These are phyloP conservation scores for Acanthamoeba culbertsoni DNA, from an alignment of 208 protist genomes.

Conservation along the genomic window DNA sequence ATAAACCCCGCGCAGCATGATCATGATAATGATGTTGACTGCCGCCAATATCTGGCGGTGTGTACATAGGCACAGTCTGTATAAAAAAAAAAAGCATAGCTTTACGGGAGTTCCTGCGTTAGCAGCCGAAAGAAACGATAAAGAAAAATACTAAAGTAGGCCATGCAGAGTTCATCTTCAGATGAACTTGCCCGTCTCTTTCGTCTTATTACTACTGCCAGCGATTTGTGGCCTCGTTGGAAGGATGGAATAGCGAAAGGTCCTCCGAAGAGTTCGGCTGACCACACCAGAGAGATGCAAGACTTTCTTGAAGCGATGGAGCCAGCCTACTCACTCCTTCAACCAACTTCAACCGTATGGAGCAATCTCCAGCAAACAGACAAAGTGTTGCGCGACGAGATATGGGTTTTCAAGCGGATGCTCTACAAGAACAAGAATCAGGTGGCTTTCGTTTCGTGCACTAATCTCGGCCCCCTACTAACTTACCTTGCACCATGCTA, in stretches of 20 bases:
- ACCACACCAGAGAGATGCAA: neutral
- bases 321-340: neutral
- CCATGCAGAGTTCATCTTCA: no score
- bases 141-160: no score
- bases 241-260: neutral
- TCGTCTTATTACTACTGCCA: neutral
- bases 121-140: no score
- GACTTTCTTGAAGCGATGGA: neutral
- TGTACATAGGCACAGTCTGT: no score
- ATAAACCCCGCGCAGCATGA: no score
- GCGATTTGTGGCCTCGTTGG: neutral
- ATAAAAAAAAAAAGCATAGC: no score
- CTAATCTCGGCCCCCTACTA: neutral
- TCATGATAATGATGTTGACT: no score
- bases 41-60: no score
- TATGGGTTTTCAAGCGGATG: slow-evolving; percentile 9
- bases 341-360: neutral
- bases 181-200: no score
- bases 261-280: neutral
- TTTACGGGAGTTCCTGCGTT: no score
- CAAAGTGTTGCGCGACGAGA: neutral
- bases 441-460: neutral
- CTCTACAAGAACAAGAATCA: slow-evolving; percentile 34
- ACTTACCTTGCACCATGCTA: neutral
- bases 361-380: neutral